Conservation (phyloP, 2,329 filamentous ascomycete genomes). For the Aspergillus melleus region DNA sequence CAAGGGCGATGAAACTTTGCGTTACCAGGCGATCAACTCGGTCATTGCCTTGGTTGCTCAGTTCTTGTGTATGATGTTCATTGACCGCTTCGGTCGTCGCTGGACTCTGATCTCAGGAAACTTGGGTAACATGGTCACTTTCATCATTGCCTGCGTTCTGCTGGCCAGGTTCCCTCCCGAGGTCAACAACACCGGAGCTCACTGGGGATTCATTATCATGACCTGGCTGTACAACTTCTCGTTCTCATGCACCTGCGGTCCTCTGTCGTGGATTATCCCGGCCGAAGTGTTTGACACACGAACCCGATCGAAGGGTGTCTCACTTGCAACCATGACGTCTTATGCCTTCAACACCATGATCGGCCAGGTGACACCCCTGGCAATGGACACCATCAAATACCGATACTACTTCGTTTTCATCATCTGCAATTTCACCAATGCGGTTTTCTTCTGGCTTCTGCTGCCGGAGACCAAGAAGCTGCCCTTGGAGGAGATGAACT, state of each 20-base stretch:
- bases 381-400: conserved; percentile 57
- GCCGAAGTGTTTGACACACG: conserved; percentile 77
- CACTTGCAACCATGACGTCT: conserved; percentile 69
- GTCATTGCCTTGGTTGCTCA: conserved; percentile 70
- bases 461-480: conserved; percentile 66
- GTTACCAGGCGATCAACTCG: conserved; percentile 74
- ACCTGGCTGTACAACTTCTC: conserved; percentile 82
- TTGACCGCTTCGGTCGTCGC: conserved; percentile 70
- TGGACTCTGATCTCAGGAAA: conserved; percentile 73
- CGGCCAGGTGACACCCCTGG: conserved; percentile 65
- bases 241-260: conserved; percentile 70
- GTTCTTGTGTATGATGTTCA: conserved; percentile 62
- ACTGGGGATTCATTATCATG: conserved; percentile 65
- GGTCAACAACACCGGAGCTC: conserved; percentile 37
- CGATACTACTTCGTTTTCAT: conserved; percentile 62
- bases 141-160: conserved; percentile 65
- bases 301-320: conserved; percentile 72
- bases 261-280: conserved; percentile 59
- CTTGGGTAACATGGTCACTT: conserved; percentile 68
- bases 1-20: conserved; percentile 61
- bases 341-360: conserved; percentile 80
- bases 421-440: conserved; percentile 68
- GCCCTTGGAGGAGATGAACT: conserved; percentile 68
- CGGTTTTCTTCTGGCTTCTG: conserved; percentile 66
- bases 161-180: conserved; percentile 63